These are phyloP conservation scores for Scedosporium boydii DNA, from an alignment of 2,329 filamentous ascomycete genomes.

Conservation along the genomic window DNA sequence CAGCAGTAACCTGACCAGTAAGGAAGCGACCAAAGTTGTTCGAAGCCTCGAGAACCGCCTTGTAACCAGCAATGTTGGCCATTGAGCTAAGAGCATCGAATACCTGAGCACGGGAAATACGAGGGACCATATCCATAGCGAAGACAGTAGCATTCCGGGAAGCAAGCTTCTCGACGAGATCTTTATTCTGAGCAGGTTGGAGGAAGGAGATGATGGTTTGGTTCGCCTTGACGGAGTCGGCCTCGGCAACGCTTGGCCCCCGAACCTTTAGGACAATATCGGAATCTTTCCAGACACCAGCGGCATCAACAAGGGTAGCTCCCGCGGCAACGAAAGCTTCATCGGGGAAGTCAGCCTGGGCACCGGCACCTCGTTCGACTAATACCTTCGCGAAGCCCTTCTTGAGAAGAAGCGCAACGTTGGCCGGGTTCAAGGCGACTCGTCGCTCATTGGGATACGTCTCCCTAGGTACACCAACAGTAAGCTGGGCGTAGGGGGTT, in stretches of 20 bases:
- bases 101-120: slow-evolving; percentile 79
- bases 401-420: slow-evolving; percentile 72
- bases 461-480: slow-evolving; percentile 71
- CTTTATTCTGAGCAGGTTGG: slow-evolving; percentile 72
- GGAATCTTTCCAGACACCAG: slow-evolving; percentile 60
- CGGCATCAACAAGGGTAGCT: slow-evolving; percentile 62
- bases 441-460: slow-evolving; percentile 71
- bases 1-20: slow-evolving; percentile 83
- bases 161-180: slow-evolving; percentile 64
- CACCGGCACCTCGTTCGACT: slow-evolving; percentile 72
- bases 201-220: slow-evolving; percentile 75
- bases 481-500: slow-evolving; percentile 60
- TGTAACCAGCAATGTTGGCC: slow-evolving; percentile 92
- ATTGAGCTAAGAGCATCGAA: slow-evolving; percentile 87
- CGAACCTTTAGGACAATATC: slow-evolving; percentile 82
- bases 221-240: slow-evolving; percentile 55
- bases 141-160: slow-evolving; percentile 64
- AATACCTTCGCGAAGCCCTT: slow-evolving; percentile 74
- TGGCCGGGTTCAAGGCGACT: slow-evolving; percentile 76
- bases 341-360: slow-evolving; percentile 67
- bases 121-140: slow-evolving; percentile 88
- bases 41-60: slow-evolving; percentile 80
- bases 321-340: slow-evolving; percentile 69
- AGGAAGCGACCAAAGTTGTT: slow-evolving; percentile 84
- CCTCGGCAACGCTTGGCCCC: slow-evolving; percentile 60